Conservation (phyloP, 1,284 basidiomycete genomes). For the Ganoderma boninense region DNA sequence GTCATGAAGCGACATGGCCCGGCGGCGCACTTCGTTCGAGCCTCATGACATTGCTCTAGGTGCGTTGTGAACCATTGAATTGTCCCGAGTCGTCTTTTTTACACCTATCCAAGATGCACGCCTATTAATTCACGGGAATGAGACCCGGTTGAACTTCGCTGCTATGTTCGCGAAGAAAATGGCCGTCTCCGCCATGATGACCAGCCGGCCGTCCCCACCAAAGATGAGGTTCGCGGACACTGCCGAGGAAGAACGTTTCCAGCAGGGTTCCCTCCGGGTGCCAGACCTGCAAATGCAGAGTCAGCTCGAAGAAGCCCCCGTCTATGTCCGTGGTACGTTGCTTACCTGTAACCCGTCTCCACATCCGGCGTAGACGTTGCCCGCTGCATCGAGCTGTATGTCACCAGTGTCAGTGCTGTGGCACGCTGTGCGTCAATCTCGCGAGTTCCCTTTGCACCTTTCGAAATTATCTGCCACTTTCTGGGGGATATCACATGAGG, state of each 20-base stretch:
- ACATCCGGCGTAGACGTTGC: conserved; percentile 75
- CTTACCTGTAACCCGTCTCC: conserved; percentile 76
- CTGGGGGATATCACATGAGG: too few species aligned
- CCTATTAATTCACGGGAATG: conserved; percentile 28
- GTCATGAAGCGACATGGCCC: conserved; percentile 43
- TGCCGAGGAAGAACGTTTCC: conserved; percentile 78
- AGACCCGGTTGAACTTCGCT: conserved; percentile 45
- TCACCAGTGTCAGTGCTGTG: conserved; percentile 66
- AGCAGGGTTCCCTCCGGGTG: conserved; percentile 67
- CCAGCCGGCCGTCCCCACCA: conserved; percentile 65
- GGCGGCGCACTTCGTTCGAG: conserved; percentile 41
- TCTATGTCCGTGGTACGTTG: conserved; percentile 10
- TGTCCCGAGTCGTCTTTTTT: neutral
- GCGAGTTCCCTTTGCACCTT: neutral
- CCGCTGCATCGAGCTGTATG: conserved; percentile 64
- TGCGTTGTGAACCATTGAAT: neutral
- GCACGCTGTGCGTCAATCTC: neutral
- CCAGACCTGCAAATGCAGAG: conserved; percentile 58
- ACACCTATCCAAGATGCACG: neutral
- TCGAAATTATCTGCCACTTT: too few species aligned
- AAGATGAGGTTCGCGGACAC: conserved; percentile 74
- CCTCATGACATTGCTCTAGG: conserved; percentile 13
- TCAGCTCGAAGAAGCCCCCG: neutral
- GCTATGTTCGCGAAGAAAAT: conserved; percentile 70
- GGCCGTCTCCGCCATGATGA: conserved; percentile 74